Evolutionary conservation across 352 stramenopile genomes (phyloP), one percentile per base, ranked within the genome.

Genomic region (Blastocystis sp.): DNA sequence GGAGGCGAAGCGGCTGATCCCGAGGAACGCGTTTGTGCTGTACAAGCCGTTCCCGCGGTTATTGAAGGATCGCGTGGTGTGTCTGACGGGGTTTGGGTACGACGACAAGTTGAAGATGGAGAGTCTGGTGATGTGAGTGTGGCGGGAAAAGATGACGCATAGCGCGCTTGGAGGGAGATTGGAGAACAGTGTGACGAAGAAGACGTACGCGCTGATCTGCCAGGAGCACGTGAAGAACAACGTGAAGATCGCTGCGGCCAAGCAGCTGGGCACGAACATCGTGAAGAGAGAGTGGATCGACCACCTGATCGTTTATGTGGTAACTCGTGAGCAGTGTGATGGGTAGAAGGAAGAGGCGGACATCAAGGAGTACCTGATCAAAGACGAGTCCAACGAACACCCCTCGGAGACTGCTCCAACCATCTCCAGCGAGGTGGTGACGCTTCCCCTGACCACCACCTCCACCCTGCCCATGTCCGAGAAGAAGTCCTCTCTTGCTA

Each of bases 201-300:
- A 50, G 31, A 85, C 33, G 3, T 85, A 61, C 50, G 74, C 74
- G 2, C 45, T 85, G 74, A 85, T 85, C n/a, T 85, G 74, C 33
- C 74, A 85, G 37, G 74, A 85, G 16, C 55, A 69, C n/a, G 60
- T 85, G 35, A 50, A 66, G 61, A 35, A 12, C 13, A 85, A 69
- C 35, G 21, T 35, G 3, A 85, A 85, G 41, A 37, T 85, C 21
- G 19, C 65, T 10, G 74, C 50, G 60, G 74, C 74, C 21, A 31
- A 69, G n/a, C 24, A 29, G 74, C 19, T 85, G n/a, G 74, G 74
- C 13, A 29, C 70, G 4, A n/a, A 33, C 10, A 55, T 85, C 26
- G 50, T 85, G 9, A 66, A 67, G 16, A 50, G 74, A 29, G 55
- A 62, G 21, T 85, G 74, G 74, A 67, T 85, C 13, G 74, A 85